Base-by-base conservation (phyloP, 2,329 filamentous ascomycete species). In the Rutstroemia sp. region DNA sequence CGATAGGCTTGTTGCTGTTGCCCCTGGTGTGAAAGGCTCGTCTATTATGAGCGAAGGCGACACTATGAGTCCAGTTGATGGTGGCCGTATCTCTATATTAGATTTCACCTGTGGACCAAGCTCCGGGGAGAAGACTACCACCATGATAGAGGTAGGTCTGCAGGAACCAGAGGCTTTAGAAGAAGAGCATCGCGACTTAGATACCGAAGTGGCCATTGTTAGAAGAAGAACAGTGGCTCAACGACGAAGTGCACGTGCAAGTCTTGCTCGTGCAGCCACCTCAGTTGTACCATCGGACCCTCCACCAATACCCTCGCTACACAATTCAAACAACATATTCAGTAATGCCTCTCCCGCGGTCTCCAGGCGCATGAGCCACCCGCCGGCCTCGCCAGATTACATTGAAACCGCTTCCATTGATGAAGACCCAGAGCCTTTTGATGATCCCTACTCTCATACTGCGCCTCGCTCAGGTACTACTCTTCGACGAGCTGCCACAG, bases 181-280 rank as follows among this genome's bases (percentile, higher is more conserved):
- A 63, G 89, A 92, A 67, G 86, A 89, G 64, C 79, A 81, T 60
- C 82, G 86, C 21, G 88, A 89, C 63, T 75, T 92, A 57, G 88
- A 86, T 56, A 82, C 84, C 1, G 88, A 92, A 68, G 88, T 94
- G 19, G 89, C 88, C 60, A 83, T 92, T 63, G 87, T 89, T 51
- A 80, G 88, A 62, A 79, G 87, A 60, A 78, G 88, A 61, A 92
- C 88, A 3, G 84, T 88, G 16, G 79, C 86, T 38, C 82, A 85
- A 64, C 79, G 78, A 51, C 61, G 78, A 76, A 71, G 73, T 57
- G 69, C 73, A 47, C 71, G 78, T 57, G 69, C 71, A 49, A 73
- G 73, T 55, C 67, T 83, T 37, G 74, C 80, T 59, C 75, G 78
- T 48, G 71, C 78, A 23, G 72, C 76, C 9, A 78, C 80, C 2